Evolutionary conservation across 495 filamentous ascomycete species (phyloP).

Genomic region (Haplographium delicatum): DNA sequence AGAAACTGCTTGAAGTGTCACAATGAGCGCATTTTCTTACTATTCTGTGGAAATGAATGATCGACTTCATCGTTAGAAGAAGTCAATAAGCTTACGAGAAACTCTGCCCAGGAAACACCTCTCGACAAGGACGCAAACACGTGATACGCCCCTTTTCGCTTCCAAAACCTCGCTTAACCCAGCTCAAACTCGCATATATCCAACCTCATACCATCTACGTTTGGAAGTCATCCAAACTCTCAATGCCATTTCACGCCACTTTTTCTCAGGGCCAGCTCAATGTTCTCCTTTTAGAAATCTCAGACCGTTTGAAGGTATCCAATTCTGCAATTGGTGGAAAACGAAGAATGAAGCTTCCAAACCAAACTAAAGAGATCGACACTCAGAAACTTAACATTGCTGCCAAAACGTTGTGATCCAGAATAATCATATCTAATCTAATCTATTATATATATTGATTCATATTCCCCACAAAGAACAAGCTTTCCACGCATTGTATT

Average conservation of each 20-base stretch:
- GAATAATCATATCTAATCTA: conserved; percentile 5
- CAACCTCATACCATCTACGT: conserved; percentile 4
- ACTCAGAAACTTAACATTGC: too few relatives aligned
- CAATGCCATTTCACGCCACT: background rate
- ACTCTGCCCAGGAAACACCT: background rate
- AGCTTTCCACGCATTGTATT: too few relatives aligned
- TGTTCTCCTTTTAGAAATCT: too few relatives aligned
- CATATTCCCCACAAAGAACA: too few relatives aligned
- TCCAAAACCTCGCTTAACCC: conserved; percentile 7
- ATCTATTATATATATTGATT: too few relatives aligned
- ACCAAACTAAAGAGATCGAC: too few relatives aligned
- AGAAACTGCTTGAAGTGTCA: conserved; percentile 35
- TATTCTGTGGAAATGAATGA: background rate
- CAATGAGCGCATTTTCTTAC: background rate
- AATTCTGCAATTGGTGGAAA: too few relatives aligned
- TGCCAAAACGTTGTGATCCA: background rate
- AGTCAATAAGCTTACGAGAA: too few relatives aligned
- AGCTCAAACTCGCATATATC: background rate
- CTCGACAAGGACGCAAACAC: background rate
- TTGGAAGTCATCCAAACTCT: conserved; percentile 2
- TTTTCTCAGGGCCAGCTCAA: too few relatives aligned
- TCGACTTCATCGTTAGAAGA: background rate
- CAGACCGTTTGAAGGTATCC: too few relatives aligned
- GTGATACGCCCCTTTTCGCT: background rate
- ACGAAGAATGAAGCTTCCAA: too few relatives aligned